phyloP scores from a whole-genome alignment of 1,139 yeast genomes.

The Protomyces arabidopsidicola region DNA sequence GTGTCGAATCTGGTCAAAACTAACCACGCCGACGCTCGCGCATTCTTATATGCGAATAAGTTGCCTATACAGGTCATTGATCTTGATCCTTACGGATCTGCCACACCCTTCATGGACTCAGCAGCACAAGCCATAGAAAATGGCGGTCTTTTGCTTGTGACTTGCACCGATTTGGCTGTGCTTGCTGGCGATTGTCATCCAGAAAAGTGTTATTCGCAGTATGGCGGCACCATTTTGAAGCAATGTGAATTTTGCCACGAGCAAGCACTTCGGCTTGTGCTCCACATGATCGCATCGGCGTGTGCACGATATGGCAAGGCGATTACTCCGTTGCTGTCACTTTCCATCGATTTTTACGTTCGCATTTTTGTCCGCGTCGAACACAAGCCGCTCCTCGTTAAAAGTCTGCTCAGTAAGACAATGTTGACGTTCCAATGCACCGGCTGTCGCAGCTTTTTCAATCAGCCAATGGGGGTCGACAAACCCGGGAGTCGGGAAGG shows the following conservation, averaged over 20 bases:
- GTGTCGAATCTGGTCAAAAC: conserved; percentile 54
- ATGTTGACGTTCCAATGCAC: conserved; percentile 79
- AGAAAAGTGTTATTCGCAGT: conserved; percentile 88
- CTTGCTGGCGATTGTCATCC: conserved; percentile 95
- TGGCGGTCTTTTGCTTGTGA: conserved; percentile 77
- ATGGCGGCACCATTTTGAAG: conserved; percentile 86
- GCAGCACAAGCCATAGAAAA: conserved; percentile 77
- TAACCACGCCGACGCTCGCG: conserved; percentile 83
- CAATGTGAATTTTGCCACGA: conserved; percentile 82
- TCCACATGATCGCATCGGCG: conserved; percentile 66
- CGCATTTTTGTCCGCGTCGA: conserved; percentile 73
- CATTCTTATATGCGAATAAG: conserved; percentile 56
- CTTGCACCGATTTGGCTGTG: conserved; percentile 95
- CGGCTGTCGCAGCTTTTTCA: conserved; percentile 71
- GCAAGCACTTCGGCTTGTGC: conserved; percentile 74
- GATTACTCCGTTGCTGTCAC: conserved; percentile 77
- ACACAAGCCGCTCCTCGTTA: conserved; percentile 75
- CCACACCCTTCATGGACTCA: conserved; percentile 87
- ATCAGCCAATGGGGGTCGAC: conserved; percentile 70
- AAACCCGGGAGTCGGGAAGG: conserved; percentile 37
- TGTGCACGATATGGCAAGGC: conserved; percentile 87
- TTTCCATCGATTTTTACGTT: conserved; percentile 89
- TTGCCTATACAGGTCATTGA: conserved; percentile 74
- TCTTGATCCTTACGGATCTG: conserved; percentile 96
- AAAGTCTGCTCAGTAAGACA: conserved; percentile 54